A percentile compares a stretch with the other conserved stretches of the same genome.
Evolutionary conservation across 495 filamentous ascomycete species (phyloP).

Genomic region (Schizothecium vesticola): DNA sequence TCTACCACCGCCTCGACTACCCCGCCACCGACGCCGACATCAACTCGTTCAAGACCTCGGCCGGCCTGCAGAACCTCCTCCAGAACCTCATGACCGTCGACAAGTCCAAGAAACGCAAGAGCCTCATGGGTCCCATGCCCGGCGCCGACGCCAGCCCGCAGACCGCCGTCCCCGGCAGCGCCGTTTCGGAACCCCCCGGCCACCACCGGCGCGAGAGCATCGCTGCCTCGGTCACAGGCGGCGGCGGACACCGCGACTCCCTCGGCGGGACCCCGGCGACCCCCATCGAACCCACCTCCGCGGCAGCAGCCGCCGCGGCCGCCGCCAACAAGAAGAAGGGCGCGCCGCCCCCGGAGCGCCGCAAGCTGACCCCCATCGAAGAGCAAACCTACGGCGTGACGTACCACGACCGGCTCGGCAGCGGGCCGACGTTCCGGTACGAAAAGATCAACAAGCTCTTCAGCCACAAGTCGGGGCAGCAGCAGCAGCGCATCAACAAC

Average conservation of each 20-base stretch:
- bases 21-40: constrained; percentile 61
- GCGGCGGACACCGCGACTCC: constrained; percentile 39
- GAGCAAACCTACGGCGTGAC: constrained; percentile 76
- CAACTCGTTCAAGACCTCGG: constrained; percentile 70
- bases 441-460: constrained; percentile 79
- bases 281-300: constrained; percentile 27
- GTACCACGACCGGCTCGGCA: constrained; percentile 80
- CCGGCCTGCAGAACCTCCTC: constrained; percentile 71
- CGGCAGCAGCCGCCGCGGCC: constrained; percentile 20
- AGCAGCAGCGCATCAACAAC: constrained; percentile 72
- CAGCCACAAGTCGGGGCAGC: constrained; percentile 74
- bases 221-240: constrained; percentile 29
- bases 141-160: constrained; percentile 32
- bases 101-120: constrained; percentile 75
- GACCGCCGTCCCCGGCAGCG: constrained; percentile 34
- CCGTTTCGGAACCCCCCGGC: constrained; percentile 24
- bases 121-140: constrained; percentile 47
- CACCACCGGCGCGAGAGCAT: constrained; percentile 47
- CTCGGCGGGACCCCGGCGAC: constrained; percentile 39
- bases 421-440: constrained; percentile 66
- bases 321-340: constrained; percentile 53
- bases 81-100: constrained; percentile 72
- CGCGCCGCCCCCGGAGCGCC: constrained; percentile 47
- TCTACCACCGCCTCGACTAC: constrained; percentile 82
- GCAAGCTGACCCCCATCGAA: constrained; percentile 66